Base-by-base conservation (phyloP, 2,329 filamentous ascomycete species). In the Pseudopyricularia javanii region DNA sequence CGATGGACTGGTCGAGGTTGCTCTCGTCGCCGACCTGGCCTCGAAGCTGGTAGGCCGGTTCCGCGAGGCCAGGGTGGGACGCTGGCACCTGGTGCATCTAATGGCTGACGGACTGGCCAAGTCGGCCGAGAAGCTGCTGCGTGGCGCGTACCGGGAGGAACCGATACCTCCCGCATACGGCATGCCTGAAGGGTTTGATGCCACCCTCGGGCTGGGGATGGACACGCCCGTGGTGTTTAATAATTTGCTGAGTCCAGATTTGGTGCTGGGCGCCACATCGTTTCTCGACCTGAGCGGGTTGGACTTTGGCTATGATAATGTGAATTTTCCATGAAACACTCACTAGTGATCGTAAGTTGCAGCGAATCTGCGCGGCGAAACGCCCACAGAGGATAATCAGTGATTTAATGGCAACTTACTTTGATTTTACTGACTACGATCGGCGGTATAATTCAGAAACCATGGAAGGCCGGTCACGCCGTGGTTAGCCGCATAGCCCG, bases 101-200 rank as follows among this genome's bases (percentile, higher is more conserved):
- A 74, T 75, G 70, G 71, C 69, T 0, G 64, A 68, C 3, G 72
- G 72, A 0, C 57, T 75, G 5, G 71, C 74, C 50, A 72, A 40
- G 33, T 35, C 50, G 1, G 49, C 33, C 33, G 22, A 40, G 11
- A 51, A 33, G n/a, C 49, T 54, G 7, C 49, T 50, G 2, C 49
- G 28, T 9, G 28, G 28, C 28, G 4, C 28, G 28, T 30, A 9
- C 28, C 9, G 28, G 28, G 28, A 30, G 9, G 9, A 30, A 5
- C 28, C 28, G 28, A 4, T 30, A 9, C 5, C 28, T 4, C 28
- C 28, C 28, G 28, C 9, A 9, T 30, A 5, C 9, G 28, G 28
- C 28, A 30, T 30, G 28, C 5, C 28, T 4, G 28, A 30, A 5
- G 28, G 28, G 4, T 30, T 30, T 3, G 40, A 45, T 26, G 40